phyloP scores from a whole-genome alignment of 345 rosid species.

The Trapa incisa region DNA sequence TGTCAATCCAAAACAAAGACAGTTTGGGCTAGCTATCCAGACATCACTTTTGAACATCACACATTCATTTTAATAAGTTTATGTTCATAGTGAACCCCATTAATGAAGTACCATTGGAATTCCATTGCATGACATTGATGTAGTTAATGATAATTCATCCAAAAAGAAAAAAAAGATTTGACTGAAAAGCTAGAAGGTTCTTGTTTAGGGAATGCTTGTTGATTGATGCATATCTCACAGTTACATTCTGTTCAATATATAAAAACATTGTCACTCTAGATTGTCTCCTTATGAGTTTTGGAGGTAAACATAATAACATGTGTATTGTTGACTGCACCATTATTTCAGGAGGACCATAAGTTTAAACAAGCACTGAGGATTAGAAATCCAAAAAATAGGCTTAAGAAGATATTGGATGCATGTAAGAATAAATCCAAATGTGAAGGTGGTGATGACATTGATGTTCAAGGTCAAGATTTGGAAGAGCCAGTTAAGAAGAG shows the following conservation, averaged over 20 bases:
- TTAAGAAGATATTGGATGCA: conserved; percentile 80
- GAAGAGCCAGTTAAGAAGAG: conserved; percentile 73
- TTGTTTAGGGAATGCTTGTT: neutral
- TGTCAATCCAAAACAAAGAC: neutral
- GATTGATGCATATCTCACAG: neutral
- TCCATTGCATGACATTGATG: neutral
- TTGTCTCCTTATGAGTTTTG: neutral
- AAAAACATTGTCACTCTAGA: neutral
- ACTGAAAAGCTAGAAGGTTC: neutral
- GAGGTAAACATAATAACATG: neutral
- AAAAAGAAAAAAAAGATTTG: neutral
- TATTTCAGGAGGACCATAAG: conserved; percentile 79
- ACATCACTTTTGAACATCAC: neutral
- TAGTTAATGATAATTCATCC: neutral
- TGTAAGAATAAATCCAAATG: conserved; percentile 83
- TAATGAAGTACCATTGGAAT: neutral
- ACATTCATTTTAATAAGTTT: neutral
- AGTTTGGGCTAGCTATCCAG: neutral
- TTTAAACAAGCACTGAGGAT: conserved; percentile 91
- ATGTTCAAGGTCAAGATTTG: conserved; percentile 44
- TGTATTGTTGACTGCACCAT: neutral
- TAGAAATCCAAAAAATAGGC: conserved; percentile 79
- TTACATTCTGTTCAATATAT: neutral
- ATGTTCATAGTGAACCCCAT: neutral
- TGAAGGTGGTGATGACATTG: conserved; percentile 77